phyloP scores from a whole-genome alignment of 2,329 filamentous ascomycete genomes.

The Pyricularia grisea region DNA sequence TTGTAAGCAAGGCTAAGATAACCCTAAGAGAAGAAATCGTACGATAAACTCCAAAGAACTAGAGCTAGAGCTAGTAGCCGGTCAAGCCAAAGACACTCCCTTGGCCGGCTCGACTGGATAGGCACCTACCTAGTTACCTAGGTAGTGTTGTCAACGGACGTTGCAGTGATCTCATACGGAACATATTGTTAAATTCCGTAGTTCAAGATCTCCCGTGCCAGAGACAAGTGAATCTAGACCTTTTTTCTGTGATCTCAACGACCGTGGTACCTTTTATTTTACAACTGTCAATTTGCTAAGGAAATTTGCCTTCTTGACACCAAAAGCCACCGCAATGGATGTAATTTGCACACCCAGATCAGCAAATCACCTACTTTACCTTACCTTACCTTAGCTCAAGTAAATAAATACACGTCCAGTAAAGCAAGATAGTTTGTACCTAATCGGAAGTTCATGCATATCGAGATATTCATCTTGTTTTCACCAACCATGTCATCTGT shows the following conservation, averaged over 20 bases:
- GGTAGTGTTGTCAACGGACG: too few species aligned
- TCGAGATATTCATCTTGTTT: background rate
- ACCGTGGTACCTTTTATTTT: too few species aligned
- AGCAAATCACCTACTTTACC: too few species aligned
- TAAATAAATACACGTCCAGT: background rate
- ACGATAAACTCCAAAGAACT: background rate
- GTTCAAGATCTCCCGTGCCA: background rate
- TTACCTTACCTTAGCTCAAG: background rate
- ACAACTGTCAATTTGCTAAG: background rate
- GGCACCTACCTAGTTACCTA: too few species aligned
- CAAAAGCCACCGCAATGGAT: background rate
- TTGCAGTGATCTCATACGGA: background rate
- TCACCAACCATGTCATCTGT: background rate
- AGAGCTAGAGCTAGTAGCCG: too few species aligned
- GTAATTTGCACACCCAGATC: background rate
- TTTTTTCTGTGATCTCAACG: background rate
- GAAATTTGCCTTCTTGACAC: background rate
- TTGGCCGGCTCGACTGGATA: too few species aligned
- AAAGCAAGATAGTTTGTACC: background rate
- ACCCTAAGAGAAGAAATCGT: background rate
- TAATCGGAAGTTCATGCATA: background rate
- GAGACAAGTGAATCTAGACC: background rate
- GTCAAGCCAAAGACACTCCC: too few species aligned
- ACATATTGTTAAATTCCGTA: background rate
- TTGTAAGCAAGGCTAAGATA: background rate